These are phyloP conservation scores for Rubia yunnanensis DNA, from an alignment of 257 asterid species.

Conservation along the genomic window DNA sequence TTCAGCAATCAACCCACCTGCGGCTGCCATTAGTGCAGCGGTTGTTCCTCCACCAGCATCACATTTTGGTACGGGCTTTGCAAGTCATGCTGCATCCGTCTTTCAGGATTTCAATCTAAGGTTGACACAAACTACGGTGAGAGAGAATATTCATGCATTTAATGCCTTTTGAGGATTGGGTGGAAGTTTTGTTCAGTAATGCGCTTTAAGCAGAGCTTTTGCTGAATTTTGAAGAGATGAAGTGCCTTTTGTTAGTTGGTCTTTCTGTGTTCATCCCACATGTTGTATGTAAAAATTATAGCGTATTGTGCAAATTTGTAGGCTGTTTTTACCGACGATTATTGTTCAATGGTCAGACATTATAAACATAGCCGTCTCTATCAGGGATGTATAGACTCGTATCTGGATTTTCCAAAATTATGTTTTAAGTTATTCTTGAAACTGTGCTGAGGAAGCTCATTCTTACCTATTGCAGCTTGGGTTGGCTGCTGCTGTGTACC, in stretches of 20 bases:
- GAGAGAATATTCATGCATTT: conserved; percentile 7
- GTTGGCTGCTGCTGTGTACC: conserved; percentile 47
- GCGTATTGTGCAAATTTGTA: not conserved
- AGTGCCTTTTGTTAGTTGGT: not conserved
- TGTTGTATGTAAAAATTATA: not conserved
- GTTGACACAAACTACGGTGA: conserved; percentile 63
- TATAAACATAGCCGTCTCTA: not conserved
- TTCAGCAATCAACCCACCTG: conserved; percentile 35
- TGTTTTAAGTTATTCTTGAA: not conserved
- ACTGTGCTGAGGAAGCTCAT: conserved; percentile 6
- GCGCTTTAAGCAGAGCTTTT: not conserved
- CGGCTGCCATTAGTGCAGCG: conserved; percentile 51
- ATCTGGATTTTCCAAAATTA: not conserved
- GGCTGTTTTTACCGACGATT: not conserved
- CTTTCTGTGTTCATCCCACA: too few relatives aligned
- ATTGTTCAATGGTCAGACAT: not conserved
- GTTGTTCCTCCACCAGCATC: conserved; percentile 61
- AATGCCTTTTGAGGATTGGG: conserved; percentile 1
- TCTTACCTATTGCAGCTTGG: conserved; percentile 64
- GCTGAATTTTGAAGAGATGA: not conserved
- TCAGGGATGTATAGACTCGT: not conserved
- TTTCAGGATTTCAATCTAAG: conserved; percentile 63
- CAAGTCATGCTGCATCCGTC: conserved; percentile 60
- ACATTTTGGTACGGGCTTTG: conserved; percentile 51
- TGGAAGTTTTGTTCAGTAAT: not conserved